These are phyloP conservation scores for Nematocida minor DNA, from an alignment of 371 early-diverging fungal species.

Conservation along the genomic window DNA sequence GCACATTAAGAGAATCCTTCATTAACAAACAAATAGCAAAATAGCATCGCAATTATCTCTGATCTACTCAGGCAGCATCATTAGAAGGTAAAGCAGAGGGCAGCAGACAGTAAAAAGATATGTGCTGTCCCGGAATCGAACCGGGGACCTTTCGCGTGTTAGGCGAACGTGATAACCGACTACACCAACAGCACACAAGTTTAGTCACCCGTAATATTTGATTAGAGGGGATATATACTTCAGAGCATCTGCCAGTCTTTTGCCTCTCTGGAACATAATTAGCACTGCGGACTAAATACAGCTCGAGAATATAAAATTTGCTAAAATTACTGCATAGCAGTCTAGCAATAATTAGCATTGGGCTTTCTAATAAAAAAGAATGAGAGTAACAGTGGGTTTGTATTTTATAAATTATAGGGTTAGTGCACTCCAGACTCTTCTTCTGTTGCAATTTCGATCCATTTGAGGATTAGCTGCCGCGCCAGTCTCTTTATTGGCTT, in stretches of 20 bases:
- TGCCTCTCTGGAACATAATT: neutral
- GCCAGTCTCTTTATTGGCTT: constrained; percentile 72
- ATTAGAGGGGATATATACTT: neutral
- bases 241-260: neutral
- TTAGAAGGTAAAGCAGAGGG: neutral
- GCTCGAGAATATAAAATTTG: too few species aligned
- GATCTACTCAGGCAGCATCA: neutral
- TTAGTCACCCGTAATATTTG: neutral
- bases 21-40: too few species aligned
- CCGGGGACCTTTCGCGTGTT: constrained; percentile 78
- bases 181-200: constrained; percentile 72
- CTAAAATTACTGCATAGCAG: too few species aligned
- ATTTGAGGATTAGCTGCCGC: constrained; percentile 70
- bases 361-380: neutral
- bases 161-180: constrained; percentile 82
- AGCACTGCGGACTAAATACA: too few species aligned
- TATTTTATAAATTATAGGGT: neutral
- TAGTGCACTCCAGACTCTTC: neutral
- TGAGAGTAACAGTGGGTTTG: neutral
- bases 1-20: too few species aligned
- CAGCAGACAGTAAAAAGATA: constrained; percentile 26
- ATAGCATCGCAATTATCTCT: too few species aligned
- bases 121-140: constrained; percentile 70
- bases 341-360: neutral
- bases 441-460: constrained; percentile 49